phyloP scores from a whole-genome alignment of 306 rosid species.

The Casuarina glauca region DNA sequence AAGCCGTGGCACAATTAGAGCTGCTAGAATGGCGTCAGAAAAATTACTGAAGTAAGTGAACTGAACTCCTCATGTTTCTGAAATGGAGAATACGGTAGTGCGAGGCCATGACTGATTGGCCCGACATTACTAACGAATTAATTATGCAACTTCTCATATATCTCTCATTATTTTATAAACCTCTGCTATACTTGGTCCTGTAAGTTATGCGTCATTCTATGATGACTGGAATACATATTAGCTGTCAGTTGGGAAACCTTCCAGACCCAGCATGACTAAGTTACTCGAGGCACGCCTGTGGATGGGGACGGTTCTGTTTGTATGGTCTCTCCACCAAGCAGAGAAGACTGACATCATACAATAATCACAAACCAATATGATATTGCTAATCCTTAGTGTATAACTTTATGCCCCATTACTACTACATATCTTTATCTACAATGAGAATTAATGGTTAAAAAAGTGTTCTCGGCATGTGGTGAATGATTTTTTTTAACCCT shows the following conservation, averaged over 20 bases:
- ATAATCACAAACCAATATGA: not conserved
- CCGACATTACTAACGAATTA: not conserved
- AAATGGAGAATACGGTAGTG: not conserved
- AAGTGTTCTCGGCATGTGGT: not conserved
- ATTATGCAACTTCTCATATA: not conserved
- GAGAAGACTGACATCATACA: not conserved
- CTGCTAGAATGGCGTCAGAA: slow-evolving; percentile 85
- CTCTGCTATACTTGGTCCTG: slow-evolving; percentile 4
- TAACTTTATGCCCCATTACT: not conserved
- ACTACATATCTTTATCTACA: not conserved
- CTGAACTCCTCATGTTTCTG: not conserved
- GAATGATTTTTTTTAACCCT: slow-evolving; percentile 2
- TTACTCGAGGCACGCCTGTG: slow-evolving; percentile 1
- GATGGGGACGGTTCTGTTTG: slow-evolving; percentile 19
- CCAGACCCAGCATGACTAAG: not conserved
- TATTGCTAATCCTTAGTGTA: not conserved
- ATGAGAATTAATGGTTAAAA: not conserved
- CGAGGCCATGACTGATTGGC: not conserved
- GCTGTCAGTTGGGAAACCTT: not conserved
- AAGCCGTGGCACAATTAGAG: slow-evolving; percentile 48
- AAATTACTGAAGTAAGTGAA: slow-evolving; percentile 63
- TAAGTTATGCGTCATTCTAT: not conserved
- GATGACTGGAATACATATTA: slow-evolving; percentile 15
- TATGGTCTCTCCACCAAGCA: slow-evolving; percentile 2
- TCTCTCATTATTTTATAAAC: not conserved